Evolutionary conservation across 768 basidiomycete species (phyloP), one percentile per base, ranked within the genome.

Genomic region (Collybia sordida): DNA sequence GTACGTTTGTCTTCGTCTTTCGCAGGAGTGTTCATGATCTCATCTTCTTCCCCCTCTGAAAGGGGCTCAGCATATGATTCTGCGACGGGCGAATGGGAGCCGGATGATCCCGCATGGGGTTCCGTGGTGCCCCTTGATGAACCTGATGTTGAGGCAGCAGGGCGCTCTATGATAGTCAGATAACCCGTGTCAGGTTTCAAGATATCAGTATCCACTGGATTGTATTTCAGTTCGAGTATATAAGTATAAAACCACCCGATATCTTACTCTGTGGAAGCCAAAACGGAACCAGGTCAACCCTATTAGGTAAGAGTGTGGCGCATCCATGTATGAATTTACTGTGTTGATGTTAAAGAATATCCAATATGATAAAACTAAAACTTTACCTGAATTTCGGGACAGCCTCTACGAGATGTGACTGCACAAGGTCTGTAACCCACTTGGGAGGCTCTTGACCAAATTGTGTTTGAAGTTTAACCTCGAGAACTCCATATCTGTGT

Each of bases 301-400:
- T 88, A 60, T 90, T 82, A 17, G 95, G 94, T 8, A 98, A 70
- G 0, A 98, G 77, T 1, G 93, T 94, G 2, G 96, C 87, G 64
- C 97, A 99, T 21, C 97, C 96, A 64, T 96, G 94, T 49, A 97
- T 95, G 64, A 96, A 96, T 81, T 91, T 91, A 66, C 91, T 92
- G 50, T 24, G 36, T 17, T 27, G 40, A 45, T 27, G 11, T 59
- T 42, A 46, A 49, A 19, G 38, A 18, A 11, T 43, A 34, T 27
- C 23, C 21, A 50, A 39, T 8, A 18, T 6, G 17, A 47, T 28
- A 18, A 17, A 25, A 25, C 21, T 9, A 39, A 25, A 14, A 12
- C 62, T 72, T 67, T 73, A 80, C 90, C 87, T 90, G 78, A 98
- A 98, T 72, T 98, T 98, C 27, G 97, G 97, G 1, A 99, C 93